phyloP scores from a whole-genome alignment of 2,329 filamentous ascomycete genomes.

The Alternaria metachromatica region DNA sequence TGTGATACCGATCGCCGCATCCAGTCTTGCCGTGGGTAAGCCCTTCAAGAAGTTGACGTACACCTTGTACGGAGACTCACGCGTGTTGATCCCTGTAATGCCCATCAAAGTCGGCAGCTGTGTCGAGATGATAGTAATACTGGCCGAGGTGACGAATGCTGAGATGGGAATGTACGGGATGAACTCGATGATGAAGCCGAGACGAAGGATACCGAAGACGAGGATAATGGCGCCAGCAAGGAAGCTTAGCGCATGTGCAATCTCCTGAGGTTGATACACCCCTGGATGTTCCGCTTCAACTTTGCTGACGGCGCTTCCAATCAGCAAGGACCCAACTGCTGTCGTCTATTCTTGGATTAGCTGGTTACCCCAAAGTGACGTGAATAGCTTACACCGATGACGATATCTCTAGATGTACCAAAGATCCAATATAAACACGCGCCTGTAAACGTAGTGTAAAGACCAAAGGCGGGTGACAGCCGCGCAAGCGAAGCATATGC shows the following conservation, averaged over 20 bases:
- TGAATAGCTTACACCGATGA: conserved; percentile 74
- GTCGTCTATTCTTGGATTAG: conserved; percentile 67
- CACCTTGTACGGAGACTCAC: conserved; percentile 79
- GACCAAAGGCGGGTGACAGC: conserved; percentile 77
- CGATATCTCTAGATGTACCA: conserved; percentile 96
- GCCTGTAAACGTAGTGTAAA: conserved; percentile 95
- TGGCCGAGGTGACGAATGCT: conserved; percentile 96
- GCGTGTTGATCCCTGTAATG: conserved; percentile 73
- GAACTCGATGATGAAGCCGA: conserved; percentile 90
- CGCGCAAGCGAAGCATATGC: conserved; percentile 86
- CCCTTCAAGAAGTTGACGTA: conserved; percentile 82
- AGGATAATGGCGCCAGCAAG: conserved; percentile 79
- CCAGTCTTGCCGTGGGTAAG: conserved; percentile 70
- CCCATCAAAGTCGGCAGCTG: conserved; percentile 84
- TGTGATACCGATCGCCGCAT: conserved; percentile 88
- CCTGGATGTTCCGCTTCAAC: conserved; percentile 65
- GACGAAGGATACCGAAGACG: conserved; percentile 77
- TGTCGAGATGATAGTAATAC: conserved; percentile 83
- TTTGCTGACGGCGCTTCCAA: conserved; percentile 76
- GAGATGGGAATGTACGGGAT: conserved; percentile 90
- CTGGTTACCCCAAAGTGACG: not conserved
- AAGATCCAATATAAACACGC: conserved; percentile 96
- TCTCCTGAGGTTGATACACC: conserved; percentile 63
- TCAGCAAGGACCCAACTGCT: conserved; percentile 89
- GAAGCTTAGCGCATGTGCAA: conserved; percentile 80